Conservation (phyloP, 441 rosid genomes). For the Omphalea diandra region DNA sequence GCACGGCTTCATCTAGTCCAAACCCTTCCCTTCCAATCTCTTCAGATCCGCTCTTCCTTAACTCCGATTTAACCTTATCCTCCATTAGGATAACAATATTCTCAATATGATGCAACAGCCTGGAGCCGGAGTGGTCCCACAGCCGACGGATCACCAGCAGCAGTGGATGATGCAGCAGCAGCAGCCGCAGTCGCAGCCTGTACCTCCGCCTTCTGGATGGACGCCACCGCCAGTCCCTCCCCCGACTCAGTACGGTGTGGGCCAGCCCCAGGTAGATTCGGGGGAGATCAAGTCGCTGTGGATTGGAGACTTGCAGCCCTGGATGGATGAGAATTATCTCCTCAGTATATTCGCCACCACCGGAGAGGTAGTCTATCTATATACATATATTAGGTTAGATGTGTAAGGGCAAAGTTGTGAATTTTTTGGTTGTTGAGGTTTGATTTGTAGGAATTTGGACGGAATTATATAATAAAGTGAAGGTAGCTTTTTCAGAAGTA, state of each 20-base stretch:
- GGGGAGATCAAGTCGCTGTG: conserved; percentile 76
- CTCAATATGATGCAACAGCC: conserved; percentile 86
- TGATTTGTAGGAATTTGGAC: too few relatives aligned
- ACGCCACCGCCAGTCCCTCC: conserved; percentile 65
- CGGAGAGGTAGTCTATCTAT: conserved; percentile 66
- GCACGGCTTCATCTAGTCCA: not conserved
- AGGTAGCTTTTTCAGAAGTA: too few relatives aligned
- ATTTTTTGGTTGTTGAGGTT: too few relatives aligned
- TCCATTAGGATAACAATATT: not conserved
- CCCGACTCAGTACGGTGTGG: conserved; percentile 38
- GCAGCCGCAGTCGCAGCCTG: conserved; percentile 45
- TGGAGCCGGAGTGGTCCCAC: conserved; percentile 48
- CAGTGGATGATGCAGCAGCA: conserved; percentile 65
- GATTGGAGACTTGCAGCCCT: conserved; percentile 90
- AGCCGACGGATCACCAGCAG: conserved; percentile 45
- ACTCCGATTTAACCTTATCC: conserved; percentile 14
- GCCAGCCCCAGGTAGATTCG: conserved; percentile 33
- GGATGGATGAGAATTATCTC: conserved; percentile 90
- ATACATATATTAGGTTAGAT: too few relatives aligned
- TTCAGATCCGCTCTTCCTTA: conserved; percentile 21
- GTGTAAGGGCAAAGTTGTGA: too few relatives aligned
- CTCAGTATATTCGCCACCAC: conserved; percentile 44
- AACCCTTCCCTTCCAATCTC: not conserved
- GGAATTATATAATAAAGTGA: too few relatives aligned
- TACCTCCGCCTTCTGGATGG: conserved; percentile 69